These are phyloP conservation scores for Moelleriella libera DNA, from an alignment of 2,329 filamentous ascomycete genomes.

Conservation along the genomic window DNA sequence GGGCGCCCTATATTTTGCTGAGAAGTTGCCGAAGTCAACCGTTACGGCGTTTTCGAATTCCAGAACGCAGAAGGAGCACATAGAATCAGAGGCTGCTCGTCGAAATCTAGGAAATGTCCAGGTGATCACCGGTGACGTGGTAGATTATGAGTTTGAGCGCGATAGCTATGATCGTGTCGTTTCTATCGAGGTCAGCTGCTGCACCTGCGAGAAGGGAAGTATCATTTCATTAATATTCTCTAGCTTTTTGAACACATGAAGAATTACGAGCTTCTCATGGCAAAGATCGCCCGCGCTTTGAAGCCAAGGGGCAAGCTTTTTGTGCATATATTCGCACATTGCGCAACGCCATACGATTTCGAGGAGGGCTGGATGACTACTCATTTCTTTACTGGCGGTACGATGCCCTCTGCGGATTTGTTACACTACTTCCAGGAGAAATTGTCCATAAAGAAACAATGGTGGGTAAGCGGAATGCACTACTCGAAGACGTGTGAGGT, in stretches of 20 bases:
- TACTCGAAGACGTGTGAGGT: slow-evolving; percentile 59
- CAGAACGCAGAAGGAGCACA: slow-evolving; percentile 51
- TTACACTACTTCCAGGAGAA: slow-evolving; percentile 53
- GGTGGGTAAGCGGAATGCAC: slow-evolving; percentile 57
- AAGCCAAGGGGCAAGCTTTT: slow-evolving; percentile 53
- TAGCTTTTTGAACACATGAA: slow-evolving; percentile 67
- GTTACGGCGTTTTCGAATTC: slow-evolving; percentile 60
- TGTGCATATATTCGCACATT: slow-evolving; percentile 54
- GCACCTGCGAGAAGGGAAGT: not conserved
- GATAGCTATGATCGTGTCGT: slow-evolving; percentile 49
- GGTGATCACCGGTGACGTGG: slow-evolving; percentile 53
- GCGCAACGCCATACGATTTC: slow-evolving; percentile 53
- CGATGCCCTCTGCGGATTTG: slow-evolving; percentile 55
- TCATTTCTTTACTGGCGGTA: slow-evolving; percentile 61
- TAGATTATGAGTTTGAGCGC: slow-evolving; percentile 48
- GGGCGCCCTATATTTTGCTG: slow-evolving; percentile 49
- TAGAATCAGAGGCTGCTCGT: slow-evolving; percentile 41
- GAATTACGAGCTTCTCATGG: slow-evolving; percentile 54
- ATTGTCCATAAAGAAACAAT: slow-evolving; percentile 44
- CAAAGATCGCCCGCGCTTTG: slow-evolving; percentile 44
- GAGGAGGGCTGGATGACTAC: slow-evolving; percentile 62
- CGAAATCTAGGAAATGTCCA: slow-evolving; percentile 45
- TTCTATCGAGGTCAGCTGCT: slow-evolving; percentile 37
- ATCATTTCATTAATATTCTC: not conserved
- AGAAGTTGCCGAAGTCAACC: slow-evolving; percentile 44